A percentile compares a stretch with the other conserved stretches of the same genome.
These are phyloP conservation scores for Phytophthora idaei DNA, from an alignment of 352 stramenopile genomes.

Conservation along the genomic window DNA sequence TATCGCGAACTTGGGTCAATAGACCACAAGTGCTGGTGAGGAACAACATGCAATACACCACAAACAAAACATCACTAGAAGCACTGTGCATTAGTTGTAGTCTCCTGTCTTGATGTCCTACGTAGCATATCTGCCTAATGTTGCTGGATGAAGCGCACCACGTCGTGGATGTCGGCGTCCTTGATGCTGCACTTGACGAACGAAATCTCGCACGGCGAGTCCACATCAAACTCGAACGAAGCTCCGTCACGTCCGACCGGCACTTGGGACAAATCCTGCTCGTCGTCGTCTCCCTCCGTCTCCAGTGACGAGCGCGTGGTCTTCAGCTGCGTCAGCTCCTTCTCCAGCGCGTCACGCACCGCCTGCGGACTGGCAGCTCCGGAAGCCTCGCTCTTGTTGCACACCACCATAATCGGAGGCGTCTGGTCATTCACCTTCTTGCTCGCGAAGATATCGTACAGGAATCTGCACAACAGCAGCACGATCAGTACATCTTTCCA, in stretches of 20 bases:
- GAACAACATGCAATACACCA: neutral
- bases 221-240: slow-evolving; percentile 80
- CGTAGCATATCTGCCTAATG: slow-evolving; percentile 43
- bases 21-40: slow-evolving; percentile 26
- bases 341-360: slow-evolving; percentile 71
- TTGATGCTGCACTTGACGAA: slow-evolving; percentile 81
- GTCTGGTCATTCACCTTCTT: slow-evolving; percentile 82
- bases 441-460: slow-evolving; percentile 89
- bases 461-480: slow-evolving; percentile 42
- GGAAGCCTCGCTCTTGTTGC: slow-evolving; percentile 82
- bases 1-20: slow-evolving; percentile 48
- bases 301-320: slow-evolving; percentile 86
- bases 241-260: slow-evolving; percentile 78
- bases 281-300: slow-evolving; percentile 78
- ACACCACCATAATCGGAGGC: slow-evolving; percentile 75
- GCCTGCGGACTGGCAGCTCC: slow-evolving; percentile 51
- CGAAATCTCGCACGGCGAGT: slow-evolving; percentile 79
- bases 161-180: slow-evolving; percentile 59
- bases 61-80: slow-evolving; percentile 16
- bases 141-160: slow-evolving; percentile 77
- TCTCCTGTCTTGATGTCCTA: slow-evolving; percentile 11
- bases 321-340: slow-evolving; percentile 88
- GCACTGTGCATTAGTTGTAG: slow-evolving; percentile 13
- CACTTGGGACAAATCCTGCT: slow-evolving; percentile 70
- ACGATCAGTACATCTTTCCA: neutral